phyloP scores from a whole-genome alignment of 2,329 filamentous ascomycete genomes.

The Colletotrichum spinosum region DNA sequence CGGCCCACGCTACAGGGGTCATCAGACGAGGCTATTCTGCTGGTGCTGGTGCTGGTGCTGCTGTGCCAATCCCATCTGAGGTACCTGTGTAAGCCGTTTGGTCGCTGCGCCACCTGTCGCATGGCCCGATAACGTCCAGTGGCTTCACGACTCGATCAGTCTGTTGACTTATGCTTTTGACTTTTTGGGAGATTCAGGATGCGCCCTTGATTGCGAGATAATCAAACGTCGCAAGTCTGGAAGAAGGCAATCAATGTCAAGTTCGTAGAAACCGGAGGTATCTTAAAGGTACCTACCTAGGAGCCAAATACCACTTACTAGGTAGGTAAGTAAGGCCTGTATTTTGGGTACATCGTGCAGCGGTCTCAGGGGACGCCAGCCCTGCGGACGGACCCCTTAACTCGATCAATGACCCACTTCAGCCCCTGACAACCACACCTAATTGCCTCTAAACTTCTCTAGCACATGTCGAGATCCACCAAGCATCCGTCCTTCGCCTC shows the following conservation, averaged over 20 bases:
- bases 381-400: slow-evolving; percentile 35
- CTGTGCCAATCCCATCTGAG: slow-evolving; percentile 27
- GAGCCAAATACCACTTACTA: too few species aligned
- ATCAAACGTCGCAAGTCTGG: too few species aligned
- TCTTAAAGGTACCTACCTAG: too few species aligned
- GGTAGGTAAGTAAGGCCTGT: too few species aligned
- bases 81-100: neutral
- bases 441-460: slow-evolving; percentile 13
- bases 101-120: slow-evolving; percentile 23
- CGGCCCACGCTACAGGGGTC: slow-evolving; percentile 31
- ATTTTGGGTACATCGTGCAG: too few species aligned
- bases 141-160: neutral
- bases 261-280: too few species aligned
- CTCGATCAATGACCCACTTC: slow-evolving; percentile 9
- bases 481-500: neutral
- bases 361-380: slow-evolving; percentile 14
- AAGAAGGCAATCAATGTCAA: too few species aligned
- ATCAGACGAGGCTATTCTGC: slow-evolving; percentile 20
- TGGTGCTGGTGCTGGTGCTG: neutral
- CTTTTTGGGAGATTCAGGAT: neutral
- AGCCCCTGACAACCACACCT: slow-evolving; percentile 6
- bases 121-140: neutral
- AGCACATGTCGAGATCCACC: slow-evolving; percentile 6
- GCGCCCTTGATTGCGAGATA: too few species aligned
- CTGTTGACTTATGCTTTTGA: neutral